A percentile compares a stretch with the other conserved stretches of the same genome.
Conservation (phyloP, 1,284 basidiomycete genomes). For the Entoloma clypeatum region DNA sequence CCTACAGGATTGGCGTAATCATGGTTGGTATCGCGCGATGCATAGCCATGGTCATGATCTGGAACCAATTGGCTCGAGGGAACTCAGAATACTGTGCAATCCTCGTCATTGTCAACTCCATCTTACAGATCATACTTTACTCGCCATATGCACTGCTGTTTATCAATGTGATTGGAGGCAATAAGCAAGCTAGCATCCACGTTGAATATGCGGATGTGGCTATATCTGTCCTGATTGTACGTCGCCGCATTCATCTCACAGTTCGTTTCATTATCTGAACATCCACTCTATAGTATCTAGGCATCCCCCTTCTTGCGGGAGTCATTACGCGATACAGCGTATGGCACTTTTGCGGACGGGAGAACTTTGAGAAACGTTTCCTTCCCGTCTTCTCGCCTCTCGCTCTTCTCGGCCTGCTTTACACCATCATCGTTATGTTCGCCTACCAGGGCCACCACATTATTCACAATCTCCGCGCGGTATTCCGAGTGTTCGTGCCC, state of each 20-base stretch:
- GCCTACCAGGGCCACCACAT: constrained; percentile 65
- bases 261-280: not conserved
- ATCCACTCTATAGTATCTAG: constrained; percentile 62
- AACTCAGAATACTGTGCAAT: constrained; percentile 78
- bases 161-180: constrained; percentile 66
- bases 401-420: constrained; percentile 70
- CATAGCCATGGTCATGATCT: constrained; percentile 83
- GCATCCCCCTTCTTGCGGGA: constrained; percentile 54
- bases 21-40: constrained; percentile 59
- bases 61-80: constrained; percentile 78
- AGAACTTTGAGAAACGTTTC: constrained; percentile 53
- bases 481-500: constrained; percentile 79
- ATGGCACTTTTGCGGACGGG: constrained; percentile 46
- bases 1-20: constrained; percentile 57
- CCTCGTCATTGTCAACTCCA: constrained; percentile 57
- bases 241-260: constrained; percentile 22
- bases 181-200: constrained; percentile 36
- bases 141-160: constrained; percentile 77
- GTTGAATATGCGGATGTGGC: constrained; percentile 70
- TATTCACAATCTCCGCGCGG: constrained; percentile 61
- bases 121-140: constrained; percentile 76
- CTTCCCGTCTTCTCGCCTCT: constrained; percentile 69
- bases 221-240: constrained; percentile 70
- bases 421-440: constrained; percentile 77
- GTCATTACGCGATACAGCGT: constrained; percentile 63